A percentile compares a stretch with the other conserved stretches of the same genome.
Evolutionary conservation across 345 rosid genomes (phyloP).

Genomic region (Lenwebbia sp.): DNA sequence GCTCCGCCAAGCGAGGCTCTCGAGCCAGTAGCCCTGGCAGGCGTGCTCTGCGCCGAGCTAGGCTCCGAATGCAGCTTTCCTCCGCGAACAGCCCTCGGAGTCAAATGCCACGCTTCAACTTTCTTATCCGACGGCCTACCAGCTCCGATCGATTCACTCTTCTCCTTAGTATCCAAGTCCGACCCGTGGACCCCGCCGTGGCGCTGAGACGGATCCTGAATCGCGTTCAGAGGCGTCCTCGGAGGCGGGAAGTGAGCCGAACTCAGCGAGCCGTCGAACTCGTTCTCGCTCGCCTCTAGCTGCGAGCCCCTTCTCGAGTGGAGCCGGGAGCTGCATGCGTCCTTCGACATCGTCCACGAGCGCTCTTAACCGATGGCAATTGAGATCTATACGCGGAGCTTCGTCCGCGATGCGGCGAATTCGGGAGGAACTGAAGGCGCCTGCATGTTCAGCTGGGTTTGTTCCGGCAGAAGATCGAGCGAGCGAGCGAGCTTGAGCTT

Average conservation of each 20-base stretch:
- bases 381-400: neutral
- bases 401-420: neutral
- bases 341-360: constrained; percentile 20
- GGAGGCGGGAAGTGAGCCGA: constrained; percentile 46
- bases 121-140: constrained; percentile 12
- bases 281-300: constrained; percentile 54
- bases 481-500: neutral
- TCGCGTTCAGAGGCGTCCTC: constrained; percentile 61
- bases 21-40: constrained; percentile 39
- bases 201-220: constrained; percentile 66
- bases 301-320: constrained; percentile 5
- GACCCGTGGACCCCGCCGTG: constrained; percentile 14
- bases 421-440: neutral
- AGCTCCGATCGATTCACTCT: constrained; percentile 13
- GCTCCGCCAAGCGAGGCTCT: constrained; percentile 50
- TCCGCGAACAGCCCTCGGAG: constrained; percentile 38
- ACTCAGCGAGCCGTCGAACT: constrained; percentile 23
- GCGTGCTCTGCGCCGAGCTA: constrained; percentile 63
- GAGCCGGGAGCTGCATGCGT: constrained; percentile 14
- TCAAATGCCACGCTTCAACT: constrained; percentile 7
- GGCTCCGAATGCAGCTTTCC: constrained; percentile 53
- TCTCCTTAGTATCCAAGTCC: constrained; percentile 22
- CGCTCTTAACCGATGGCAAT: neutral
- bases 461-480: neutral
- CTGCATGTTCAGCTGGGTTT: neutral